Evolutionary conservation across 169 alveolate genomes (phyloP), one percentile per base, ranked within the genome.

Genomic region (Plasmodium cynomolgi): DNA sequence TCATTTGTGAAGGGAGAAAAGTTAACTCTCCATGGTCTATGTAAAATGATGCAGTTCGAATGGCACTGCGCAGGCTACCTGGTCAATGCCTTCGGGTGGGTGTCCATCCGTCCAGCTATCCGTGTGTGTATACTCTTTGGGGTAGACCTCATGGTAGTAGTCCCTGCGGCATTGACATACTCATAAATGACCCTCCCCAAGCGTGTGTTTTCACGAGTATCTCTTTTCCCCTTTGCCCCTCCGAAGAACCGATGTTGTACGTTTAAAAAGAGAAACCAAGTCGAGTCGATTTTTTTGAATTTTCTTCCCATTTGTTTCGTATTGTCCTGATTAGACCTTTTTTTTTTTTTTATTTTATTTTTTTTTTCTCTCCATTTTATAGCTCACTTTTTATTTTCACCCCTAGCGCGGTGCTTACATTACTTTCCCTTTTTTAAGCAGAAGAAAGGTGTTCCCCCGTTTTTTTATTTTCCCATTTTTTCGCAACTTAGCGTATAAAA

Each of bases 301-400:
- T 20, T 62, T 56, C 26, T 56, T 62, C 33, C 34, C 33, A 62
- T 62, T 62, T 62, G 26, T 62, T 62, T 62, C 75, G 75, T 62
- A 62, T n/a, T 62, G 75, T 62, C 75, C 75, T 62, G 75, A 26
- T 62, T 62, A 62, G 34, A 62, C 33, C 75, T 62, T 62, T 62
- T 62, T 62, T 62, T 62, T 62, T 62, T 6, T 44, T 44, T 44
- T 44, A 7, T 44, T 44, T 44, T 44, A 7, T 44, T 44, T 44
- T 44, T 44, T 44, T 44, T 44, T 44, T 44, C 11, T 44, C 33
- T 62, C 33, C 33, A 20, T 62, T 62, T 62, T n/a, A 20, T 62
- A 20, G 26, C 15, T 62, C 33, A 20, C 15, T 62, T 62, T 62
- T 62, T 62, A 20, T 20, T 62, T 62, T 26, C 26, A 6, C 29